A percentile compares a stretch with the other conserved stretches of the same genome.
phyloP scores from a whole-genome alignment of 2,329 filamentous ascomycete genomes.

The Lasiodiplodia sp. region DNA sequence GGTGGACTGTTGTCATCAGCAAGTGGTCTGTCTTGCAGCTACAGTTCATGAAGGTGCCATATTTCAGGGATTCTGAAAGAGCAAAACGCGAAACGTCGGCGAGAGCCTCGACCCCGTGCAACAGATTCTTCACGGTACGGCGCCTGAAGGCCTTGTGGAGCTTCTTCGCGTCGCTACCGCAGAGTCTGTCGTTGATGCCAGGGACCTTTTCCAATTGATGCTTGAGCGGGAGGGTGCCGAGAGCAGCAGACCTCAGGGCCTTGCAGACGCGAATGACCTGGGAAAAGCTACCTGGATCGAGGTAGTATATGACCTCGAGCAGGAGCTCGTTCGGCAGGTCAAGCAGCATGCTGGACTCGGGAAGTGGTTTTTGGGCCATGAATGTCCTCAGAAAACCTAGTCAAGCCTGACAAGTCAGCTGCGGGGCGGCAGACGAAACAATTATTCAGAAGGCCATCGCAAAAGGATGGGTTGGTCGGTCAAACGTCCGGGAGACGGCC shows the following conservation, averaged over 20 bases:
- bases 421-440: background rate
- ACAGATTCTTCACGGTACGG: background rate
- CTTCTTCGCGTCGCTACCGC: background rate
- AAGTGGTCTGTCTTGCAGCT: slow-evolving; percentile 14
- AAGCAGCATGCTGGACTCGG: slow-evolving; percentile 31
- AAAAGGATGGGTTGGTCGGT: background rate
- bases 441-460: background rate
- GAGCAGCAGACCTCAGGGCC: slow-evolving; percentile 35
- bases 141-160: slow-evolving; percentile 4
- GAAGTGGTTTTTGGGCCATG: background rate
- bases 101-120: slow-evolving; percentile 13
- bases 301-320: slow-evolving; percentile 33
- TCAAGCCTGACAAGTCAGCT: slow-evolving; percentile 3
- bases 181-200: slow-evolving; percentile 20
- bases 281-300: slow-evolving; percentile 38
- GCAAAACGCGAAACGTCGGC: slow-evolving; percentile 3
- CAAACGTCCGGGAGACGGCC: background rate
- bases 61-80: slow-evolving; percentile 19
- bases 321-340: slow-evolving; percentile 37
- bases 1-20: slow-evolving; percentile 12
- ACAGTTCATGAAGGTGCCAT: slow-evolving; percentile 21
- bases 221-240: slow-evolving; percentile 33
- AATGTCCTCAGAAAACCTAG: background rate
- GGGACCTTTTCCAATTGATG: slow-evolving; percentile 34
- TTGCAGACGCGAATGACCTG: slow-evolving; percentile 34